Base-by-base conservation (phyloP, 352 stramenopile species). In the Globisporangium okanoganense region DNA sequence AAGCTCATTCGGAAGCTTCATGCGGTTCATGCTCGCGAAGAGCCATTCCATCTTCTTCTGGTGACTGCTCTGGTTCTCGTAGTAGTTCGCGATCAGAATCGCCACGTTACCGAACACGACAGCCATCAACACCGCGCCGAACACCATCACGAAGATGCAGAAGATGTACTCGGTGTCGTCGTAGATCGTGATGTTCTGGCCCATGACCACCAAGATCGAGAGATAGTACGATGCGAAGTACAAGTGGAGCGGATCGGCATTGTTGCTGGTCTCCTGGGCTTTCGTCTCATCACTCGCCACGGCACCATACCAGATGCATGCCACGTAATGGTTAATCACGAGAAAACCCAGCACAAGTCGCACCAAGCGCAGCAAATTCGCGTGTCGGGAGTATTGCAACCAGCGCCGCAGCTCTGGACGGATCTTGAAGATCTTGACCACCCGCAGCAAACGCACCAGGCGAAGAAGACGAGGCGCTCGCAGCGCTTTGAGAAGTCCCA, bases 21-120 rank as follows among this genome's bases (percentile, higher is more conserved):
- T 90, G 36, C 79, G 70, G 56, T 77, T 85, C 86, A 95, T 95
- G 53, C 79, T 88, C 1, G 82, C 80, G 40, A 94, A 90, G 18
- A 95, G 72, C 78, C 80, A 90, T 57, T 92, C 85, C 86, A 95
- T 93, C 59, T 94, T 94, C 64, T 88, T 88, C 60, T 92, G 82
- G 61, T 92, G 82, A 8, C 72, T 86, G 66, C 86, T 92, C 49
- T 90, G 83, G 35, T 72, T 87, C 63, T 92, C 84, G 68, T 92
- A 92, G 65, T 92, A 92, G 62, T 92, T 95, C 24, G 82, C 75
- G 38, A 95, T 93, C 35, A 93, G 61, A 35, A 94, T 92, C 14
- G 82, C 82, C 29, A 95, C 86, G 51, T 94, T 92, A 60, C 86
- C 86, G 65, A 95, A 95, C 53, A 94, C 83, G 1, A 95, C 77